These are phyloP conservation scores for Endotrypanum monterogeii DNA, from an alignment of 208 protist genomes.

Conservation along the genomic window DNA sequence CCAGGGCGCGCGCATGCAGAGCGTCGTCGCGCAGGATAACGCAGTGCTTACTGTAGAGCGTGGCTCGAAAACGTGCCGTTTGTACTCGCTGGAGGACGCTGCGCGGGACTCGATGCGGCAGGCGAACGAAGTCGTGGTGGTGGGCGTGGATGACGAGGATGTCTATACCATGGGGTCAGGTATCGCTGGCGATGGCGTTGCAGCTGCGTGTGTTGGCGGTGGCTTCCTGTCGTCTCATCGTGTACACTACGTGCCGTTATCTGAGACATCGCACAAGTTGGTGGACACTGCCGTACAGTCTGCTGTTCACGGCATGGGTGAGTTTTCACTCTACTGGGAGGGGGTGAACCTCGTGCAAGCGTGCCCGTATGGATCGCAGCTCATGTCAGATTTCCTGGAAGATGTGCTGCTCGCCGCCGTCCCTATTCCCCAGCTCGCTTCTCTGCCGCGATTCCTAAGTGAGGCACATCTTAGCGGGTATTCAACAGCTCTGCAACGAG, in stretches of 20 bases:
- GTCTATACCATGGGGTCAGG: conserved; percentile 1
- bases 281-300: conserved; percentile 14
- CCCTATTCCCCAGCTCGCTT: conserved; percentile 23
- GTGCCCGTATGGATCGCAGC: conserved; percentile 22
- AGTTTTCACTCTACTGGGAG: conserved; percentile 35
- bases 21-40: conserved; percentile 23
- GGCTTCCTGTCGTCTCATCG: conserved; percentile 1
- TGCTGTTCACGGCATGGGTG: background rate
- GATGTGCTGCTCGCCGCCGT: conserved; percentile 28
- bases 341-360: conserved; percentile 32
- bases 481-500: conserved; percentile 38
- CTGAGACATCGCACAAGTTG: background rate
- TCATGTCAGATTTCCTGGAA: conserved; percentile 36
- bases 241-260: conserved; percentile 30
- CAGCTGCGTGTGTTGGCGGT: background rate
- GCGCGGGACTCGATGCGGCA: conserved; percentile 14
- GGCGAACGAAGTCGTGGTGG: conserved; percentile 33
- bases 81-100: conserved; percentile 29
- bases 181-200: background rate
- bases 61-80: conserved; percentile 31
- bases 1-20: conserved; percentile 33
- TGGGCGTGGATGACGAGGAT: conserved; percentile 29
- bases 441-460: conserved; percentile 52
- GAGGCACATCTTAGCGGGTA: conserved; percentile 66
- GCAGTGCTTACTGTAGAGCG: conserved; percentile 29